A percentile compares a stretch with the other conserved stretches of the same genome.
Conservation (phyloP, 805 yeast species). For the Saccharomyces mikatae region DNA sequence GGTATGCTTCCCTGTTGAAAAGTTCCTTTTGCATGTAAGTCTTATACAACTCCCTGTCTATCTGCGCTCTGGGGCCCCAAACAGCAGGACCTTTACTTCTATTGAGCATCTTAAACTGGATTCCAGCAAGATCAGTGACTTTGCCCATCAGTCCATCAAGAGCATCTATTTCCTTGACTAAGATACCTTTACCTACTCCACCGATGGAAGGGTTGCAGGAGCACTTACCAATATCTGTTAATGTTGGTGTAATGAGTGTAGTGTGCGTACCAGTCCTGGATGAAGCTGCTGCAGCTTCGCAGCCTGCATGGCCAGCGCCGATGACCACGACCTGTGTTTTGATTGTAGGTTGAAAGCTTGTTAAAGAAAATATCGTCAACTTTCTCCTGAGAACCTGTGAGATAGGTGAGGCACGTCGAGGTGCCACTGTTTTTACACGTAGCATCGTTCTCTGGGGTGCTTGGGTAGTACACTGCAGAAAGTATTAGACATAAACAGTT, state of each 20-base stretch:
- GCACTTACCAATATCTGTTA: slow-evolving; percentile 78
- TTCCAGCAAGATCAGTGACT: slow-evolving; percentile 88
- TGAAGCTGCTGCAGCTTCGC: slow-evolving; percentile 92
- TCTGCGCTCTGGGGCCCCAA: slow-evolving; percentile 97
- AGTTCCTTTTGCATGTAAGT: slow-evolving; percentile 70
- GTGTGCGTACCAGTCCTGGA: slow-evolving; percentile 67
- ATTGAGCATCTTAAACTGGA: slow-evolving; percentile 81
- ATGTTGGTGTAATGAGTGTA: slow-evolving; percentile 62
- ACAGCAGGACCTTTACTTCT: slow-evolving; percentile 87
- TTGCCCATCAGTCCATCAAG: slow-evolving; percentile 83
- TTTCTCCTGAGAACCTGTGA: neutral
- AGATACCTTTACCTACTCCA: slow-evolving; percentile 95
- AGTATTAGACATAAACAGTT: neutral
- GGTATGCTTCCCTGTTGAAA: slow-evolving; percentile 32
- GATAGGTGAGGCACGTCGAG: neutral
- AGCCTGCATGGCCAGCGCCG: slow-evolving; percentile 99
- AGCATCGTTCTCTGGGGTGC: neutral
- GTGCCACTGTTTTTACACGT: neutral
- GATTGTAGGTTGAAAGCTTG: slow-evolving; percentile 8
- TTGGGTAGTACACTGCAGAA: neutral
- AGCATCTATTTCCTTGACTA: slow-evolving; percentile 90
- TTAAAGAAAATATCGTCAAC: slow-evolving; percentile 1
- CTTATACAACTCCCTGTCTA: slow-evolving; percentile 75
- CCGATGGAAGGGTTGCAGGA: slow-evolving; percentile 98
- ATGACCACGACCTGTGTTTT: slow-evolving; percentile 55